Evolutionary conservation across 331 rosid genomes (phyloP), one percentile per base, ranked within the genome.

Genomic region (Erythrophleum ivorense): DNA sequence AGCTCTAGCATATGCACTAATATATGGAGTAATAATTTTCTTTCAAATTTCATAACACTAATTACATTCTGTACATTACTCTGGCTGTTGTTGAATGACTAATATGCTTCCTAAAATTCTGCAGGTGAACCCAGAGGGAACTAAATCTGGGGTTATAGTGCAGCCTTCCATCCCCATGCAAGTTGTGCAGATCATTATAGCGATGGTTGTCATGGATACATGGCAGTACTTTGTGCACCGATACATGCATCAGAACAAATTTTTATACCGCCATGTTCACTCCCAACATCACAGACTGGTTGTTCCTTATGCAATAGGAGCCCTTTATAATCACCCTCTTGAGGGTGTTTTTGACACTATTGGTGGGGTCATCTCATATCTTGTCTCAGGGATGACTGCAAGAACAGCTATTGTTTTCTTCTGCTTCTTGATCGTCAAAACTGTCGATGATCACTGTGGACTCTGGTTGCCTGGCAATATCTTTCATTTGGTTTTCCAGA

Each of bases 301-400:
- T 62, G 97, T 88, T 52, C 97, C 98, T 1, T 94, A 94, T 74
- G 98, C 98, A 62, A 89, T 91, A 76, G 98, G 97, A 76, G 98
- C 96, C 57, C 92, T 94, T 53, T 94, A 92, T 82, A 94, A 94
- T 79, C 98, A 94, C 77, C 98, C 97, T 0, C 76, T 94, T 1
- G 97, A 94, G 83, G 97, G 97, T 41, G 97, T 94, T 70, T 97
- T 92, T 2, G 98, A 94, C 88, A 94, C 95, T 2, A 78, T 94
- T 0, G 97, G 98, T 0, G 97, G 98, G 66, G 98, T 94, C 31
- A 62, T 94, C 80, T 94, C 98, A 6, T 92, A 71, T 76, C 97
- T 94, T 3, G 78, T 79, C 83, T 91, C 98, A 0, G 87, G 97
- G 84, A 92, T 94, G 98, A 89, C 97, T 21, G 91, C 98, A 5